Percentiles rank a stretch among this genome's conserved stretches.
phyloP scores from a whole-genome alignment of 2,329 filamentous ascomycete species.

The Penicillium sp. region DNA sequence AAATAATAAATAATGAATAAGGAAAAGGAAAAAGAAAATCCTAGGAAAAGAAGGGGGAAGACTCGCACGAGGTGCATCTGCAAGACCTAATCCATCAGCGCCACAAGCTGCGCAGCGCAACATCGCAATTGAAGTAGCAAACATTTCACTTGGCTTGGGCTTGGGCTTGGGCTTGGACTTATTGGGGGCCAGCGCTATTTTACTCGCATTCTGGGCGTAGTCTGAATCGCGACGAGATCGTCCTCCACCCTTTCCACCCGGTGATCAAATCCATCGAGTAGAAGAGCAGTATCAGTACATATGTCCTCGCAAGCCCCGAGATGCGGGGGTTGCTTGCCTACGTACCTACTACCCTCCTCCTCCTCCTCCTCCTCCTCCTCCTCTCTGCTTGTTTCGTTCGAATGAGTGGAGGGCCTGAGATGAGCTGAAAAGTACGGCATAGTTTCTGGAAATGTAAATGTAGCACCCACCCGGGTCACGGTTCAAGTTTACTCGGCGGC shows the following conservation, averaged over 20 bases:
- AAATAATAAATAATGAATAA: too few relatives aligned
- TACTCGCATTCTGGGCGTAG: background rate
- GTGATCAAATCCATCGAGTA: too few relatives aligned
- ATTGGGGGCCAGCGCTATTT: background rate
- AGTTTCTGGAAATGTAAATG: background rate
- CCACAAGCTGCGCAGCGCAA: background rate
- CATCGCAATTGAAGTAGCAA: background rate
- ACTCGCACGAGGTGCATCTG: slow-evolving; percentile 5
- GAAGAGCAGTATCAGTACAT: too few relatives aligned
- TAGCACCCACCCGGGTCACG: background rate
- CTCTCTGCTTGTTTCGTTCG: background rate
- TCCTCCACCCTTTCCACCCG: background rate
- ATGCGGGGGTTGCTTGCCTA: too few relatives aligned
- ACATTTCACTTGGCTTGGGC: background rate
- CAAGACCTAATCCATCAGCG: slow-evolving; percentile 3
- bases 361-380: too few relatives aligned
- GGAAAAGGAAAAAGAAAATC: too few relatives aligned
- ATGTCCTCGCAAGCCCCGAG: too few relatives aligned
- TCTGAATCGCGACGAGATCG: background rate
- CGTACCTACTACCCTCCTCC: too few relatives aligned
- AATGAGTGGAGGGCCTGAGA: background rate
- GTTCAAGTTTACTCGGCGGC: background rate
- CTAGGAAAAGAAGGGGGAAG: background rate
- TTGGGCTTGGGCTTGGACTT: too few relatives aligned
- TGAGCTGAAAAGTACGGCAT: background rate